Conservation (phyloP, 441 rosid genomes). For the Theobroma grandiflorum region DNA sequence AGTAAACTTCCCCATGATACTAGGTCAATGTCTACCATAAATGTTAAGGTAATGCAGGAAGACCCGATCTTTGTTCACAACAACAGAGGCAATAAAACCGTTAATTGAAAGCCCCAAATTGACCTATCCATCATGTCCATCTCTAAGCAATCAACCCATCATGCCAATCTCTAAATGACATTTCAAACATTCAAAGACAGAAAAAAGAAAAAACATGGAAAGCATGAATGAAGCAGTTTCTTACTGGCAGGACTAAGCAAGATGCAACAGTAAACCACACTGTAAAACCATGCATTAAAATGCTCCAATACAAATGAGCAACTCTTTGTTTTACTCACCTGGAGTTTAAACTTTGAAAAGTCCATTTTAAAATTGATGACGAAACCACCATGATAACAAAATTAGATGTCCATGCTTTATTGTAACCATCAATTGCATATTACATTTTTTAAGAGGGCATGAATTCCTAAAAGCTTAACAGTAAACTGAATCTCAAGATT, state of each 20-base stretch:
- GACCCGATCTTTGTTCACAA: background rate
- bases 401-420: no score
- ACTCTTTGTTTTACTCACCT: background rate
- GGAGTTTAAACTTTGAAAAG: background rate
- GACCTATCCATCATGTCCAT: background rate
- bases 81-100: background rate
- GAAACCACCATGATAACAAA: no score
- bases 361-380: background rate
- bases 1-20: background rate
- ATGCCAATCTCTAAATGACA: background rate
- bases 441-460: no score
- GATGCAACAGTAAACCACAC: background rate
- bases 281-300: background rate
- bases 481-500: no score
- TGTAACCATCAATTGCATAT: no score
- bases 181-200: background rate
- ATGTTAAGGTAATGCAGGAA: background rate
- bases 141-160: no score
- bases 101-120: background rate
- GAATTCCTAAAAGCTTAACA: no score
- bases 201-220: background rate
- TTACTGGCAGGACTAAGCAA: no score
- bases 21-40: background rate
- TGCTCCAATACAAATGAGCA: background rate
- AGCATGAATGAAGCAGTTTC: background rate